Percentiles rank a stretch among this genome's conserved stretches.
Evolutionary conservation across 2,329 filamentous ascomycete genomes (phyloP).

Genomic region (Xylaria sp.): DNA sequence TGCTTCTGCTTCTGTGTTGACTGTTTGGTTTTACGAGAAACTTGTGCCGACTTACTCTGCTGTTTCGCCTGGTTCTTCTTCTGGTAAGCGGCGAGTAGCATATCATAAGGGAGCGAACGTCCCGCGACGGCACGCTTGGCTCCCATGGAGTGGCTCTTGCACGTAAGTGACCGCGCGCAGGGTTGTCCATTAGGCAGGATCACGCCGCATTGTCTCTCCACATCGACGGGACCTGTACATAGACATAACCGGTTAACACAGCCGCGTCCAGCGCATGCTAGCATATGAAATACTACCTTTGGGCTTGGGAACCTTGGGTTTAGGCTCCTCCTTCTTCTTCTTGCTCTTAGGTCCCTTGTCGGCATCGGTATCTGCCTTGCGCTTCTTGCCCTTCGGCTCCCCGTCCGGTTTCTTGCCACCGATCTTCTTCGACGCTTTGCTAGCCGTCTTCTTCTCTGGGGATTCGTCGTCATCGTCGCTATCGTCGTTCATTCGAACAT

Average conservation of each 20-base stretch:
- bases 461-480: slow-evolving; percentile 47
- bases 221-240: slow-evolving; percentile 70
- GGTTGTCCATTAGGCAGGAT: slow-evolving; percentile 76
- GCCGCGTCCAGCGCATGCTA: neutral
- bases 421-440: slow-evolving; percentile 54
- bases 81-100: slow-evolving; percentile 80
- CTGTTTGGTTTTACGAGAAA: neutral
- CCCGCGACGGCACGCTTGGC: slow-evolving; percentile 85
- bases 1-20: too few species aligned
- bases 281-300: slow-evolving; percentile 53
- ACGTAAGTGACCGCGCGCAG: slow-evolving; percentile 83
- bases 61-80: slow-evolving; percentile 99
- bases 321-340: slow-evolving; percentile 92
- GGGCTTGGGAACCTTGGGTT: slow-evolving; percentile 74
- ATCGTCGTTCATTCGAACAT: slow-evolving; percentile 37
- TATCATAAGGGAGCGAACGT: slow-evolving; percentile 83
- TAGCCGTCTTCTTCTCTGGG: slow-evolving; percentile 36
- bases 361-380: slow-evolving; percentile 69
- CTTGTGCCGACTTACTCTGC: slow-evolving; percentile 64
- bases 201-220: slow-evolving; percentile 90
- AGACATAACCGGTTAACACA: slow-evolving; percentile 2
- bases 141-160: slow-evolving; percentile 94
- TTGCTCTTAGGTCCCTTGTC: slow-evolving; percentile 82
- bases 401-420: slow-evolving; percentile 59
- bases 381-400: slow-evolving; percentile 68